Conservation (phyloP, 257 asterid genomes). For the Oldenlandia corymbosa region DNA sequence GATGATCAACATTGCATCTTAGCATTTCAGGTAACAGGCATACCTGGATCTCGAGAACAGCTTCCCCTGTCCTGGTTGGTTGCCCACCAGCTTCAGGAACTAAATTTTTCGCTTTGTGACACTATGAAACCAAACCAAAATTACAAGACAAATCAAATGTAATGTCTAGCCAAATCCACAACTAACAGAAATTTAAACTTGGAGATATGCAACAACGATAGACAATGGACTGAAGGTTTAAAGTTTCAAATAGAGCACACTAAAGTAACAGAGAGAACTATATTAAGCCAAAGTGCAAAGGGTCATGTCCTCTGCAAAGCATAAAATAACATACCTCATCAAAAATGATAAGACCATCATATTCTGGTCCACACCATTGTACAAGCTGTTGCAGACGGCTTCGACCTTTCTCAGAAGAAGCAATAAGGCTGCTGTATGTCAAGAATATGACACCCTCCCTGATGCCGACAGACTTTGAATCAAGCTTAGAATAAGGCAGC, state of each 20-base stretch:
- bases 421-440: constrained; percentile 97
- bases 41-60: constrained; percentile 98
- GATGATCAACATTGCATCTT: not conserved
- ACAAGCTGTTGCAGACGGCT: constrained; percentile 93
- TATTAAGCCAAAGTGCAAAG: not conserved
- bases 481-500: constrained; percentile 97
- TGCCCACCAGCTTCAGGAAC: constrained; percentile 97
- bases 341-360: constrained; percentile 82
- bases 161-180: constrained; percentile 20
- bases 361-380: constrained; percentile 82
- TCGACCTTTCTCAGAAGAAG: constrained; percentile 98
- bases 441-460: constrained; percentile 90
- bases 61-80: constrained; percentile 96
- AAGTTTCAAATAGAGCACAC: not conserved
- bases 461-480: constrained; percentile 74
- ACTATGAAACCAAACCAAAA: constrained; percentile 40
- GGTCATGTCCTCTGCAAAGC: not conserved
- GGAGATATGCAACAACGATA: not conserved
- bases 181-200: constrained; percentile 11
- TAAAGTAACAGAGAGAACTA: not conserved
- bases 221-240: not conserved
- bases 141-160: constrained; percentile 8
- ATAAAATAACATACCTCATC: constrained; percentile 66
- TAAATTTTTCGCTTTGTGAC: constrained; percentile 97
- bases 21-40: constrained; percentile 15